These are phyloP conservation scores for Sporobolomyces phaffii DNA, from an alignment of 768 basidiomycete genomes.

Conservation along the genomic window DNA sequence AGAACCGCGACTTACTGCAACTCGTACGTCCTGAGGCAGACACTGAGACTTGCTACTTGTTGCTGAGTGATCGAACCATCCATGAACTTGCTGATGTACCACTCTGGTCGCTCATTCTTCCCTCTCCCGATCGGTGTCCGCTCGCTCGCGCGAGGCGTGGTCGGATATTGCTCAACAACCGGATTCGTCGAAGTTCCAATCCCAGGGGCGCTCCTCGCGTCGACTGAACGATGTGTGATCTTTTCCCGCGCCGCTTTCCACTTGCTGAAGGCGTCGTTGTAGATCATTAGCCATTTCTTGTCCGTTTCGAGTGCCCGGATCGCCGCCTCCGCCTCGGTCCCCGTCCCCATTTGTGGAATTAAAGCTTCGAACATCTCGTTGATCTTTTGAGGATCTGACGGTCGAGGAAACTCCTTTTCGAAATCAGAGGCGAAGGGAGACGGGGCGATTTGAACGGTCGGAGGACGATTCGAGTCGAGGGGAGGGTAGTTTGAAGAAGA, in stretches of 20 bases:
- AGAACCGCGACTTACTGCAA: conserved; percentile 56
- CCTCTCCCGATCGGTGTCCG: conserved; percentile 3
- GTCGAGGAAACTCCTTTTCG: conserved; percentile 60
- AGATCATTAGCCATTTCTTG: conserved; percentile 88
- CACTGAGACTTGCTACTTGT: conserved; percentile 65
- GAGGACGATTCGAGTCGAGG: conserved; percentile 18
- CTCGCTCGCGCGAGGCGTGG: neutral
- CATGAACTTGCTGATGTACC: conserved; percentile 86
- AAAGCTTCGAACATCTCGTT: conserved; percentile 74
- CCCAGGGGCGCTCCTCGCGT: conserved; percentile 29
- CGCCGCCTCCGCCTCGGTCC: conserved; percentile 48
- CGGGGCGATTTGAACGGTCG: neutral
- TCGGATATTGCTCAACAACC: neutral
- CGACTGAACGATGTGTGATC: conserved; percentile 52
- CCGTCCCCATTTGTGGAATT: conserved; percentile 62
- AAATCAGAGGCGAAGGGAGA: conserved; percentile 51
- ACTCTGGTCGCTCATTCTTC: conserved; percentile 71
- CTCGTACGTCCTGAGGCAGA: conserved; percentile 72
- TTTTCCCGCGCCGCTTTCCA: conserved; percentile 68
- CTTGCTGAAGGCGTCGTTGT: conserved; percentile 70
- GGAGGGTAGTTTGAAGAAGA: neutral
- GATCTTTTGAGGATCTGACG: conserved; percentile 68
- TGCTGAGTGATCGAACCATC: conserved; percentile 76
- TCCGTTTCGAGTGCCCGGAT: conserved; percentile 60
- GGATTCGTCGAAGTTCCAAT: conserved; percentile 9